Conservation (phyloP, 129 eudicot genomes). For the Centaurea solstitialis region DNA sequence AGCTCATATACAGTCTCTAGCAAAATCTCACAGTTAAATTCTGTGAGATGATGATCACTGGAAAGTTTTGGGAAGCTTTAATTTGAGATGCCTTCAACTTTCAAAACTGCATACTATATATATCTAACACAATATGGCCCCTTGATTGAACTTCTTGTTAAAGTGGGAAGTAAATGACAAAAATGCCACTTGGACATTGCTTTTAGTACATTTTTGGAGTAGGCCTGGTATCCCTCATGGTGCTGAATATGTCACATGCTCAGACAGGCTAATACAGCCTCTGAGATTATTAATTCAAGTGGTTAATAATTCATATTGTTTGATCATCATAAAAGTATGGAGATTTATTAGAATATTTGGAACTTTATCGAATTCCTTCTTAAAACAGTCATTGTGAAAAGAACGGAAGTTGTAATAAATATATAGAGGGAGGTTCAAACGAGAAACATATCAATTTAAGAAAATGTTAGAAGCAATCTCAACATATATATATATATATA, state of each 20-base stretch:
- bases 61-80: constrained; percentile 6
- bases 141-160: constrained; percentile 26
- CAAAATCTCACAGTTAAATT: constrained; percentile 26
- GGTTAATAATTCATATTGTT: constrained; percentile 21
- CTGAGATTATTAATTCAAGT: constrained; percentile 11
- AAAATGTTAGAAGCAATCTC: too few species aligned
- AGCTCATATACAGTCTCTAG: constrained; percentile 18
- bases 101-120: constrained; percentile 33
- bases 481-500: too few species aligned
- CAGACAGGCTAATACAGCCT: constrained; percentile 32
- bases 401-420: too few species aligned
- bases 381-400: too few species aligned
- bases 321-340: neutral
- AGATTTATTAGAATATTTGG: neutral
- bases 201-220: constrained; percentile 29
- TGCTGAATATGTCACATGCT: constrained; percentile 33
- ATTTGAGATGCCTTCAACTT: constrained; percentile 33
- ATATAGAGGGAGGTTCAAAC: too few species aligned
- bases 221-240: constrained; percentile 26
- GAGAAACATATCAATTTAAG: too few species aligned
- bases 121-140: constrained; percentile 24
- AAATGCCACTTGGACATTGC: constrained; percentile 40
- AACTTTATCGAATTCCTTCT: too few species aligned
- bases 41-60: constrained; percentile 24
- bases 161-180: constrained; percentile 41